Conservation (phyloP, 192 early-diverging fungal genomes). For the Chytriomyces sp. region DNA sequence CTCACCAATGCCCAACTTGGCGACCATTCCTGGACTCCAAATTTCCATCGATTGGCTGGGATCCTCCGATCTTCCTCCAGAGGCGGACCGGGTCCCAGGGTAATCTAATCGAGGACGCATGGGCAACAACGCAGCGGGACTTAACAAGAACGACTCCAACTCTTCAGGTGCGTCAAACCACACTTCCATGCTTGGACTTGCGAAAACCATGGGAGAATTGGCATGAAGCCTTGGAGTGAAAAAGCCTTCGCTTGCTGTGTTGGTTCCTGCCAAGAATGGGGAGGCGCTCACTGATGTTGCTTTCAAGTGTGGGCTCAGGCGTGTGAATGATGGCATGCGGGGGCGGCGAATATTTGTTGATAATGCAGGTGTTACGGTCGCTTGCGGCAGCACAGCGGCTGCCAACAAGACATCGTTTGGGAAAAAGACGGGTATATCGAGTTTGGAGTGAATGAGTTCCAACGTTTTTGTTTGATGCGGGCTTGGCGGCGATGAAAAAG, state of each 20-base stretch:
- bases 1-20: neutral
- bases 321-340: neutral
- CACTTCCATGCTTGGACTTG: conserved; percentile 35
- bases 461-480: conserved; percentile 12
- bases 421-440: neutral
- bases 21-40: conserved; percentile 23
- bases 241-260: neutral
- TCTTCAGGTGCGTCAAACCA: conserved; percentile 55
- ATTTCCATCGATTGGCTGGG: neutral
- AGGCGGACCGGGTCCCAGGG: neutral
- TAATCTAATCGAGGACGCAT: conserved; percentile 11
- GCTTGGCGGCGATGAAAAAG: conserved; percentile 19
- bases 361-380: conserved; percentile 37
- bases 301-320: neutral
- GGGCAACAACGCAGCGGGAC: conserved; percentile 38
- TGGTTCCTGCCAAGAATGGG: neutral
- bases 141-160: conserved; percentile 5
- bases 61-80: neutral
- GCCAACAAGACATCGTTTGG: conserved; percentile 3
- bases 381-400: conserved; percentile 24
- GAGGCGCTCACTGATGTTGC: neutral
- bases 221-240: conserved; percentile 3
- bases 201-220: neutral
- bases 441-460: neutral
- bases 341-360: neutral